Percentiles rank a stretch among this genome's conserved stretches.
These are phyloP conservation scores for Letharia lupina DNA, from an alignment of 495 filamentous ascomycete genomes.

Conservation along the genomic window DNA sequence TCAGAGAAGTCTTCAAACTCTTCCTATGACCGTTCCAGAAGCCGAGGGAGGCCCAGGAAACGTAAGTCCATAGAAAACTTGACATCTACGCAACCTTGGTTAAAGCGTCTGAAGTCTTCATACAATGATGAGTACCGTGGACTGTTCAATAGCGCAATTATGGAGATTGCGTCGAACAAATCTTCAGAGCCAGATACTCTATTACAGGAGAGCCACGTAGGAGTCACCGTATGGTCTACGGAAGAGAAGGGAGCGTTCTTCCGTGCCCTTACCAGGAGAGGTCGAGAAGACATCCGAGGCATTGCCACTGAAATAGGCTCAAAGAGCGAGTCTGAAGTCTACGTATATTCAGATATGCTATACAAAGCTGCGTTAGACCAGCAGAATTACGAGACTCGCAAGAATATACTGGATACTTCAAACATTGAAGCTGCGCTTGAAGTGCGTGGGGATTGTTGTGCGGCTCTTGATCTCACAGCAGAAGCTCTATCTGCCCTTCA, in stretches of 20 bases:
- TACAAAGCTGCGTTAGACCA: conserved; percentile 38
- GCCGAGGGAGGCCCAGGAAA: conserved; percentile 13
- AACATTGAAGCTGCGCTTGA: conserved; percentile 67
- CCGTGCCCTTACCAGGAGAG: conserved; percentile 50
- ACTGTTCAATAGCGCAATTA: conserved; percentile 51
- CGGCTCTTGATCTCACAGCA: conserved; percentile 58
- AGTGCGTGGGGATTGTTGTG: conserved; percentile 55
- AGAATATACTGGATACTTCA: conserved; percentile 27
- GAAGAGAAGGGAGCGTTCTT: conserved; percentile 67
- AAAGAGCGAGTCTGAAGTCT: conserved; percentile 69
- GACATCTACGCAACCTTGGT: conserved; percentile 19
- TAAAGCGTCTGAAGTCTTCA: conserved; percentile 25
- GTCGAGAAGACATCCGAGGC: conserved; percentile 47
- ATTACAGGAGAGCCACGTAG: conserved; percentile 47
- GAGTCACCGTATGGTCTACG: conserved; percentile 57
- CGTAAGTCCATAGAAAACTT: conserved; percentile 27
- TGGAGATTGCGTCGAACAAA: conserved; percentile 29
- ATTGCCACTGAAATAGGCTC: conserved; percentile 58
- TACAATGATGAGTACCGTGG: conserved; percentile 48
- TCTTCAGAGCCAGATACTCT: conserved; percentile 18
- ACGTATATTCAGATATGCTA: conserved; percentile 56
- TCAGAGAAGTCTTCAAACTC: not conserved
- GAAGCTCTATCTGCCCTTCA: conserved; percentile 51
- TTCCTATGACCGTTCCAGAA: conserved; percentile 8
- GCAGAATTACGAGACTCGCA: conserved; percentile 26